phyloP scores from a whole-genome alignment of 2,329 filamentous ascomycete genomes.

The Xylariaceae sp. region DNA sequence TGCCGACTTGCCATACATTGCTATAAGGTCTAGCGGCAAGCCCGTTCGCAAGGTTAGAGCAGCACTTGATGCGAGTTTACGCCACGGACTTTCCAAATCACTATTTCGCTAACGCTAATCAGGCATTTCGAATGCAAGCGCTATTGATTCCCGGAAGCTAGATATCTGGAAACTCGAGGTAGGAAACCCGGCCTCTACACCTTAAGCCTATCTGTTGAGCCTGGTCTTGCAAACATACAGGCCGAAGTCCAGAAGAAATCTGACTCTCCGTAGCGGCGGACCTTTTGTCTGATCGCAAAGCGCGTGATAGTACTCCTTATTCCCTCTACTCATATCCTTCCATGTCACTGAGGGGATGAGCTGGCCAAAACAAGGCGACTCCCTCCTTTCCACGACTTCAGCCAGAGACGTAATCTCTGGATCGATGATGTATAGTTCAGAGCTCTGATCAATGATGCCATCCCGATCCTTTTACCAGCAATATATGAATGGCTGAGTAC shows the following conservation, averaged over 20 bases:
- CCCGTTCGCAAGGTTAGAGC: slow-evolving; percentile 13
- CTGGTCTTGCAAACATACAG: neutral
- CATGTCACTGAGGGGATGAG: neutral
- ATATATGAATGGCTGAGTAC: too few species aligned
- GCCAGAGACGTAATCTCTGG: too few species aligned
- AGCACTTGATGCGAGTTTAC: slow-evolving; percentile 21
- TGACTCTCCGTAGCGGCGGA: neutral
- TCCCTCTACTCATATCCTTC: neutral
- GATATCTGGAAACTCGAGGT: neutral
- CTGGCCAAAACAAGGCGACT: neutral
- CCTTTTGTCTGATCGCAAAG: neutral
- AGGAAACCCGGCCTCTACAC: too few species aligned
- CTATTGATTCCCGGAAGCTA: slow-evolving; percentile 6
- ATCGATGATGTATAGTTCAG: too few species aligned
- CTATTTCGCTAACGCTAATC: slow-evolving; percentile 6
- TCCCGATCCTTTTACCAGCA: too few species aligned
- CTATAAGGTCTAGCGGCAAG: slow-evolving; percentile 5
- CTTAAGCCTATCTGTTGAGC: too few species aligned
- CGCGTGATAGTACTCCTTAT: neutral
- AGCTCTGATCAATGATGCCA: too few species aligned
- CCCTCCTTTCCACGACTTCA: neutral
- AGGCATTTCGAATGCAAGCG: slow-evolving; percentile 15
- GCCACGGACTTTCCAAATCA: too few species aligned
- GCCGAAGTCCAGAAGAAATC: neutral
- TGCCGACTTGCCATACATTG: slow-evolving; percentile 4